Base-by-base conservation (phyloP, 345 rosid species). In the Hevea brasiliensis region DNA sequence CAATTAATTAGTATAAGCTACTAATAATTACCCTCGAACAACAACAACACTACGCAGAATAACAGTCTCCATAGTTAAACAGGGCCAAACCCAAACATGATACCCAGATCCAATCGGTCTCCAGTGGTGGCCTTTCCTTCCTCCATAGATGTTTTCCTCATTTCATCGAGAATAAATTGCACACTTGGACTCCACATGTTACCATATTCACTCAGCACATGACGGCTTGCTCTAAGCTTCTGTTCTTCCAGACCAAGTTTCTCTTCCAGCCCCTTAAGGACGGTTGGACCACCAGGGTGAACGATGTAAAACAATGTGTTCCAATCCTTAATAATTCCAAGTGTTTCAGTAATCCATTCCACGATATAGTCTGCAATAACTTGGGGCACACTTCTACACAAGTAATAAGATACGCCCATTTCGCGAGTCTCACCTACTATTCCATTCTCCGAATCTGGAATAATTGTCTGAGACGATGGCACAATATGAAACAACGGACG, bases 131-230 rank as follows among this genome's bases (percentile, higher is more conserved):
- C 20, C 83, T 66, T 74, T 56, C 89, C 88, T 47, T 87, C 85
- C n/a, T 86, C 69, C 2, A 59, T 26, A 3, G 85, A 89, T 76
- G 76, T 87, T 81, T 70, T 87, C 79, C 93, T 83, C 96, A 89
- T 86, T 74, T 90, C 92, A 21, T 90, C 96, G 24, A 90, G 56
- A 7, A 90, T 89, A 54, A 90, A 90, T 47, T 89, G 56, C 4
- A 90, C 96, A 18, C 92, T 87, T 9, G 92, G 90, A 59, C 97
- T 86, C 1, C 92, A 85, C 94, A 89, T 86, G 83, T 91, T 91
- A 0, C 97, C 97, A 48, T 80, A 91, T 54, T 91, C 90, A 12
- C 88, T 80, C 61, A 91, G 76, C 58, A 89, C 89, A 13, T 88
- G 87, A 0, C 94, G 81, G 0, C 88, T 88, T 1, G 92, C 88